These are phyloP conservation scores for Amanita fuliginea DNA, from an alignment of 768 basidiomycete species.

Conservation along the genomic window DNA sequence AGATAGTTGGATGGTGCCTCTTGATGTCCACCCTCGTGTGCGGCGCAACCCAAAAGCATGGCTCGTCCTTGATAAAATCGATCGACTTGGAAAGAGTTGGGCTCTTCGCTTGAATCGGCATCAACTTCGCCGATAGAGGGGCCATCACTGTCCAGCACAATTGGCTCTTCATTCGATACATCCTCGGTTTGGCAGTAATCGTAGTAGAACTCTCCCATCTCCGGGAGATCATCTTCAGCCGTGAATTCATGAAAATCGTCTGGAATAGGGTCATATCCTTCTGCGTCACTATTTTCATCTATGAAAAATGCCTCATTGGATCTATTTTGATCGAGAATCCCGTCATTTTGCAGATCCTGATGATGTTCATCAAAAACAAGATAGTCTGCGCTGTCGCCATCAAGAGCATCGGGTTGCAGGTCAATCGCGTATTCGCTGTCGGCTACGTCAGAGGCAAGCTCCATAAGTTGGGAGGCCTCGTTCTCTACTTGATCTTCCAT, in stretches of 20 bases:
- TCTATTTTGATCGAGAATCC: background rate
- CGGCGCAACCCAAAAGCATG: conserved; percentile 30
- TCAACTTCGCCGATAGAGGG: background rate
- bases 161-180: background rate
- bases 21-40: conserved; percentile 6
- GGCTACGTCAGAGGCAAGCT: background rate
- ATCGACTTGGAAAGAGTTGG: conserved; percentile 6
- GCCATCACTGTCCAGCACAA: background rate
- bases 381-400: background rate
- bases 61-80: conserved; percentile 44
- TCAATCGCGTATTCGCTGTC: background rate
- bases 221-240: background rate
- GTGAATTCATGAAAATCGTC: background rate
- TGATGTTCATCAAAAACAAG: background rate
- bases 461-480: no score
- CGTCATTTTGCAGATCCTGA: background rate
- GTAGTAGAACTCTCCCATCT: background rate
- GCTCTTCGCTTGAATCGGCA: conserved; percentile 1
- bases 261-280: background rate
- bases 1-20: conserved; percentile 12
- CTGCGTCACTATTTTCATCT: background rate
- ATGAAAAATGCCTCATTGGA: background rate
- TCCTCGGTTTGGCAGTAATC: background rate
- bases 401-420: background rate
- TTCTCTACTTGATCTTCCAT: background rate